Conservation (phyloP, 495 filamentous ascomycete genomes). For the Talaromyces wortmannii region DNA sequence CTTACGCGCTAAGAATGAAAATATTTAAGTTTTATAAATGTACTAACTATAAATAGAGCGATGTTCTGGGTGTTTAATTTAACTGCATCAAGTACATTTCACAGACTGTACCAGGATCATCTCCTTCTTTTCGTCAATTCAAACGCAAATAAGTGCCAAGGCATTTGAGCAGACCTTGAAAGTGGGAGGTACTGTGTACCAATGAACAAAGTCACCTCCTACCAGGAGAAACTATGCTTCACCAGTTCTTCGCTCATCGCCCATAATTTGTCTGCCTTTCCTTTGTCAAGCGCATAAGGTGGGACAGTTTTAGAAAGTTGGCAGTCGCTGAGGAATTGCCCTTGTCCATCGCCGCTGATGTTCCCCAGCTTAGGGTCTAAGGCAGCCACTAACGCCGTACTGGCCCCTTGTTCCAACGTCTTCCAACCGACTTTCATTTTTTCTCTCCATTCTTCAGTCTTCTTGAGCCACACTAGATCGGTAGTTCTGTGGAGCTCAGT, state of each 20-base stretch:
- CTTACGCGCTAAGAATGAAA: too few relatives aligned
- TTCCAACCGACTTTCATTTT: conserved; percentile 17
- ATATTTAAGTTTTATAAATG: too few relatives aligned
- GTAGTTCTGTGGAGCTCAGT: not conserved
- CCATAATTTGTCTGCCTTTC: not conserved
- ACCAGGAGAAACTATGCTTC: not conserved
- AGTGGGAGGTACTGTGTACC: too few relatives aligned
- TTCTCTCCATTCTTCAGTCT: not conserved
- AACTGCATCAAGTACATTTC: too few relatives aligned
- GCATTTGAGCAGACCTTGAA: too few relatives aligned
- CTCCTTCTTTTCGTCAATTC: too few relatives aligned
- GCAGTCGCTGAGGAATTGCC: not conserved
- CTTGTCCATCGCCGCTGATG: not conserved
- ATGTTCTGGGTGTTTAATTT: too few relatives aligned
- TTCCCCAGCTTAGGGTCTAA: conserved; percentile 38
- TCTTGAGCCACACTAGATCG: not conserved
- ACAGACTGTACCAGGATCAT: too few relatives aligned
- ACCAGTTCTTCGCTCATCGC: not conserved
- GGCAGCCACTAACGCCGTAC: conserved; percentile 50
- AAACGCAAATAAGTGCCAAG: too few relatives aligned
- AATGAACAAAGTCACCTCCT: not conserved
- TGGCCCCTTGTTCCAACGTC: conserved; percentile 41
- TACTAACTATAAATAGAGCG: too few relatives aligned
- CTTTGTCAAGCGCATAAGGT: not conserved
- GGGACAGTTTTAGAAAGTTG: not conserved